phyloP scores from a whole-genome alignment of 352 stramenopile genomes.

The Globisporangium polare region DNA sequence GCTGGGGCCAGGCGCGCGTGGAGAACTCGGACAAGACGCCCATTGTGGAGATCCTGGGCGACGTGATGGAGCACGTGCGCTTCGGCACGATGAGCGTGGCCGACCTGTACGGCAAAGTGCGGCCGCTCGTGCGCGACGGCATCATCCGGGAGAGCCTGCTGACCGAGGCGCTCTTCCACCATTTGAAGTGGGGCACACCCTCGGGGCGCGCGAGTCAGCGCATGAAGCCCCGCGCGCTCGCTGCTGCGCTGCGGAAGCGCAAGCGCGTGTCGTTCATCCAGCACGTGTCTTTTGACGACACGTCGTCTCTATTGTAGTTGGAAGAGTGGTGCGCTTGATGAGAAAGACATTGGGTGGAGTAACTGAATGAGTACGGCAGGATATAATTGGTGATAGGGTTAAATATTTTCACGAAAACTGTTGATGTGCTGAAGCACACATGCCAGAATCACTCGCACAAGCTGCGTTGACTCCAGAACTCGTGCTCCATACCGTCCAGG shows the following conservation, averaged over 20 bases:
- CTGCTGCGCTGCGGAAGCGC: conserved; percentile 66
- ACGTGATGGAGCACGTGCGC: conserved; percentile 81
- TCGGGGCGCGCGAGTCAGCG: conserved; percentile 52
- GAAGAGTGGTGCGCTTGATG: neutral
- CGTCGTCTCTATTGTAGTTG: neutral
- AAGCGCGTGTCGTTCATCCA: conserved; percentile 89
- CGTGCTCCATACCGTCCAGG: conserved; percentile 30
- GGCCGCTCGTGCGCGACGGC: conserved; percentile 56
- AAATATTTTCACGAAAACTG: neutral
- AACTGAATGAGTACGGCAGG: no score
- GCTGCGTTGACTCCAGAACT: conserved; percentile 47
- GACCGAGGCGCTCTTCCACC: conserved; percentile 81
- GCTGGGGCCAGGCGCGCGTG: conserved; percentile 74
- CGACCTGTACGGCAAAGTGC: conserved; percentile 83
- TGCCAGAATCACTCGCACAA: conserved; percentile 21
- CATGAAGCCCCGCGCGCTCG: conserved; percentile 58
- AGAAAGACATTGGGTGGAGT: neutral
- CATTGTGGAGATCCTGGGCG: conserved; percentile 52
- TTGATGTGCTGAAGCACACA: neutral
- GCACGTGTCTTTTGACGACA: conserved; percentile 74
- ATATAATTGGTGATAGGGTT: neutral
- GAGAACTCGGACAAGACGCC: conserved; percentile 33
- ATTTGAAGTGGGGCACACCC: conserved; percentile 81
- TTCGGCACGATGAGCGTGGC: conserved; percentile 87
- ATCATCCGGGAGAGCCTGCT: conserved; percentile 69